These are phyloP conservation scores for Sarocladiaceae sp. DNA, from an alignment of 2,329 filamentous ascomycete genomes.

Conservation along the genomic window DNA sequence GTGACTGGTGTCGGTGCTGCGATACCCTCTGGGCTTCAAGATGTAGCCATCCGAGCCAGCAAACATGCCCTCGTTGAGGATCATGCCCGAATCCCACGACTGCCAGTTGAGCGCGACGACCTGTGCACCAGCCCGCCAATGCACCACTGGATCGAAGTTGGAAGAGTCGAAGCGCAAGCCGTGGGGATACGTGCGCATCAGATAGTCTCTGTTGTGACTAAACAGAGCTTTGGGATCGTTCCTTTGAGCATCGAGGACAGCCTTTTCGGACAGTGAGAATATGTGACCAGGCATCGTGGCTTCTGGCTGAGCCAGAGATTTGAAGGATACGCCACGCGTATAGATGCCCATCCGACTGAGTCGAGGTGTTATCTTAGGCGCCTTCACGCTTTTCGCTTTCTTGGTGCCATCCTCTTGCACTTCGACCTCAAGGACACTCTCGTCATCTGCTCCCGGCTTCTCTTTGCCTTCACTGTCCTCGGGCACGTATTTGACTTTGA, in stretches of 20 bases:
- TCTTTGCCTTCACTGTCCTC: constrained; percentile 31
- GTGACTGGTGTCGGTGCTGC: constrained; percentile 50
- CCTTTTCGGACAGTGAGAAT: constrained; percentile 62
- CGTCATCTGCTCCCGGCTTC: constrained; percentile 27
- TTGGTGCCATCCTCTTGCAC: constrained; percentile 29
- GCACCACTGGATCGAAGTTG: constrained; percentile 78
- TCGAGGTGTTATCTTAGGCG: constrained; percentile 63
- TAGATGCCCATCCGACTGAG: constrained; percentile 78
- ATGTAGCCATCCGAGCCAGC: constrained; percentile 78
- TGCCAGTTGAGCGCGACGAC: constrained; percentile 95
- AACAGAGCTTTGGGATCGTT: constrained; percentile 56
- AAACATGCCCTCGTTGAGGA: constrained; percentile 95
- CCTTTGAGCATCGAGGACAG: constrained; percentile 57
- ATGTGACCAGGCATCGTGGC: constrained; percentile 62
- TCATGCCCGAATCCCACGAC: constrained; percentile 82
- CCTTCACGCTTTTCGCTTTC: constrained; percentile 45
- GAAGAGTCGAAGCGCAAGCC: constrained; percentile 78
- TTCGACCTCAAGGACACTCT: too few species aligned
- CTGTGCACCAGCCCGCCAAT: constrained; percentile 87
- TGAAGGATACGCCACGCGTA: constrained; percentile 79
- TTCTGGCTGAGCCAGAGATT: constrained; percentile 69
- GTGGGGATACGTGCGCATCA: constrained; percentile 88
- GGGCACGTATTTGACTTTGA: constrained; percentile 73
- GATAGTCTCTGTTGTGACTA: constrained; percentile 72
- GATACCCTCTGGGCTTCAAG: constrained; percentile 60